Conservation (phyloP, 73 alveolate genomes). For the Breviolum minutum region DNA sequence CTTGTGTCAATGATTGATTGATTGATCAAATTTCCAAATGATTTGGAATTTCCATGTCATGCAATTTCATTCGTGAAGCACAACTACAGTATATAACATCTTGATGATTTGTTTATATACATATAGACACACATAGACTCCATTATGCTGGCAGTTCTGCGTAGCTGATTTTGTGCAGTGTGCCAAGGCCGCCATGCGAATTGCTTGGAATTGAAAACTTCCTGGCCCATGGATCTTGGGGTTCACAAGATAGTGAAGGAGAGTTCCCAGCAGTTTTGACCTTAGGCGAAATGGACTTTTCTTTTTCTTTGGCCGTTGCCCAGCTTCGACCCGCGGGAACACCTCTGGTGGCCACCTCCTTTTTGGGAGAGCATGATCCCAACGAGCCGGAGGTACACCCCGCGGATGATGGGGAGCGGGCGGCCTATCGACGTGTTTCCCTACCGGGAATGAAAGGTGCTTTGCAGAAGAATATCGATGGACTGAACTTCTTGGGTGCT, state of each 20-base stretch:
- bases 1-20: background rate
- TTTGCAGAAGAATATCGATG: conserved; percentile 10
- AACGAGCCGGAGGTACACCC: conserved; percentile 82
- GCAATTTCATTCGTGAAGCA: no score
- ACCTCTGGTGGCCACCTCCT: conserved; percentile 52
- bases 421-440: conserved; percentile 19
- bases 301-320: conserved; percentile 73
- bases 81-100: no score
- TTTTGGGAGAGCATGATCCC: conserved; percentile 82
- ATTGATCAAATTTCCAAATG: no score
- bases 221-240: conserved; percentile 20
- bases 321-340: conserved; percentile 41
- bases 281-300: conserved; percentile 82
- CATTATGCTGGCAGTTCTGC: no score
- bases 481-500: background rate
- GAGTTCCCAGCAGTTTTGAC: conserved; percentile 56
- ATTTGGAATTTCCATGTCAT: no score
- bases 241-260: conserved; percentile 34
- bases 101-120: no score
- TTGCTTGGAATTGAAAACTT: conserved; percentile 15
- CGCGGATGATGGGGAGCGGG: conserved; percentile 76
- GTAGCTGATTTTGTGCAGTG: no score
- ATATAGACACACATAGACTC: no score
- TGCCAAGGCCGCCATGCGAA: conserved; percentile 29
- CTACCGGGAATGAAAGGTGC: conserved; percentile 73